Percentiles rank a stretch among this genome's conserved stretches.
These are phyloP conservation scores for Saraca asoca DNA, from an alignment of 331 rosid genomes.

Conservation along the genomic window DNA sequence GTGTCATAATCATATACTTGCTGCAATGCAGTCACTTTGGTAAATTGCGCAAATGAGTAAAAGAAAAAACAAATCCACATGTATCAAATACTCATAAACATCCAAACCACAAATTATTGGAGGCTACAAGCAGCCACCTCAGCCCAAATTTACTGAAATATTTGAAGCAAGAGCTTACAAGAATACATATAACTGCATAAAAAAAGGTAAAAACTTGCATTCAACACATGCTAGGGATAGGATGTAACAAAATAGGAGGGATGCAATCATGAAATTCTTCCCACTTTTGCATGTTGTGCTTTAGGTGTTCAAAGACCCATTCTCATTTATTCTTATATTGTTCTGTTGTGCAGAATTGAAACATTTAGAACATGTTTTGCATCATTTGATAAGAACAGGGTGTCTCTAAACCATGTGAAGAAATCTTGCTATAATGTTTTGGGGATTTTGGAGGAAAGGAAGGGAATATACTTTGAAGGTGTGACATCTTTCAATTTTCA, in stretches of 20 bases:
- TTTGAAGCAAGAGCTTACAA: constrained; percentile 12
- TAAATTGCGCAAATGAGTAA: constrained; percentile 15
- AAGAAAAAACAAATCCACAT: neutral
- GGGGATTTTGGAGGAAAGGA: too few species aligned
- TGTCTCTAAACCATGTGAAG: too few species aligned
- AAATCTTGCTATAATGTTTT: too few species aligned
- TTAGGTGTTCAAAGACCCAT: too few species aligned
- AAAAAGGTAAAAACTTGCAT: constrained; percentile 8
- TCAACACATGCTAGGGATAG: neutral
- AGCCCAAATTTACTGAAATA: neutral
- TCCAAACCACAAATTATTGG: neutral
- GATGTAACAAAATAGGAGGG: neutral
- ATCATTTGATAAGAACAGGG: too few species aligned
- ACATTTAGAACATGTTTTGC: too few species aligned
- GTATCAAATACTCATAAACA: neutral
- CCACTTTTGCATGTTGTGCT: too few species aligned
- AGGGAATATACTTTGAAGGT: too few species aligned
- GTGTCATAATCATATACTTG: constrained; percentile 78
- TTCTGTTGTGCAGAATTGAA: too few species aligned
- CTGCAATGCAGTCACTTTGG: constrained; percentile 50
- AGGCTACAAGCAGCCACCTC: neutral
- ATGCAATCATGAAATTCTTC: neutral
- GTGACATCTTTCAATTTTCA: too few species aligned
- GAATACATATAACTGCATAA: neutral
- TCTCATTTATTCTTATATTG: too few species aligned